These are phyloP conservation scores for Aspergillus pseudotamarii DNA, from an alignment of 2,329 filamentous ascomycete genomes.

Conservation along the genomic window DNA sequence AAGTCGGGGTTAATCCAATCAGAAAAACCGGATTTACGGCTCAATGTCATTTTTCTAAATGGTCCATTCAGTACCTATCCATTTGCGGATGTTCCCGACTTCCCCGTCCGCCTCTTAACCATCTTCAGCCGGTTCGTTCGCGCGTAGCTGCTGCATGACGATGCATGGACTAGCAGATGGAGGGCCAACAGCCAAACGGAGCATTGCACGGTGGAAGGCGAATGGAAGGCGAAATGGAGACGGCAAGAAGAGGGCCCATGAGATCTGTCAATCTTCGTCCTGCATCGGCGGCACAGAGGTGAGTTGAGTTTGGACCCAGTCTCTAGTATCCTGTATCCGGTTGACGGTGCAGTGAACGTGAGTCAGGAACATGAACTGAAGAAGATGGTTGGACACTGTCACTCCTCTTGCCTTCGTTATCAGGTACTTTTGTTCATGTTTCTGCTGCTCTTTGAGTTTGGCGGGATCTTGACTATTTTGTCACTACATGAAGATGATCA, in stretches of 20 bases:
- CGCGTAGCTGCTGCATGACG: neutral
- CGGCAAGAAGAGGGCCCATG: constrained; percentile 10
- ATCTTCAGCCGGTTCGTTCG: neutral
- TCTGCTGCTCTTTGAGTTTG: neutral
- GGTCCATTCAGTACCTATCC: neutral
- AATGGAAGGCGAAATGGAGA: constrained; percentile 5
- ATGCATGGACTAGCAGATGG: neutral
- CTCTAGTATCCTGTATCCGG: neutral
- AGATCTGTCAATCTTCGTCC: constrained; percentile 19
- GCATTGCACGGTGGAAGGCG: neutral
- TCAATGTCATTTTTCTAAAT: neutral
- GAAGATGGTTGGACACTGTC: constrained; percentile 11
- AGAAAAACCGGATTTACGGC: neutral
- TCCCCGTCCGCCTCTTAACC: neutral
- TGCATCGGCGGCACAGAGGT: constrained; percentile 6
- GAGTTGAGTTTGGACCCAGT: constrained; percentile 8
- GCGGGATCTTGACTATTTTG: neutral
- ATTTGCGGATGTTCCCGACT: neutral
- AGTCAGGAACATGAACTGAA: constrained; percentile 13
- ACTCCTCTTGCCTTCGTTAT: neutral
- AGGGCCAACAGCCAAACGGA: constrained; percentile 1
- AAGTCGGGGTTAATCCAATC: neutral
- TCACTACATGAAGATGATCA: neutral
- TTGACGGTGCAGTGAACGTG: constrained; percentile 20
- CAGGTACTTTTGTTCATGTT: neutral